phyloP scores from a whole-genome alignment of 1,284 basidiomycete genomes.

The Schizophyllum amplum region DNA sequence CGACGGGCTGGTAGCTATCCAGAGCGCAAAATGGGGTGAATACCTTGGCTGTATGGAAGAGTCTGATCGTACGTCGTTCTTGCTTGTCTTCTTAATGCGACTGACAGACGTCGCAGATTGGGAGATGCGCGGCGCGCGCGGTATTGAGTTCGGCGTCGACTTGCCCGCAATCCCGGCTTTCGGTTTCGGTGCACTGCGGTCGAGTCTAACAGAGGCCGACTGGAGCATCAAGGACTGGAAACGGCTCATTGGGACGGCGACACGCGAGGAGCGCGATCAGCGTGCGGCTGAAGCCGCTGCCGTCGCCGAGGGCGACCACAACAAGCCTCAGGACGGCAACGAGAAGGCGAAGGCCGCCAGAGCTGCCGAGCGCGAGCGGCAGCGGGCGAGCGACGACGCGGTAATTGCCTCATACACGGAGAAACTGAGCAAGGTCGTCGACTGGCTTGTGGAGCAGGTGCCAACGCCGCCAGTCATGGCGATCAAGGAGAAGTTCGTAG shows the following conservation, averaged over 20 bases:
- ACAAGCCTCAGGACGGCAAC: constrained; percentile 1
- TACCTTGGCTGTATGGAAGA: constrained; percentile 88
- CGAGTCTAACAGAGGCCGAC: constrained; percentile 28
- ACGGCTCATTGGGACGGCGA: constrained; percentile 51
- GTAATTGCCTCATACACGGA: constrained; percentile 61
- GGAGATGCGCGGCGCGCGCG: constrained; percentile 83
- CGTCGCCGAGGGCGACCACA: constrained; percentile 4
- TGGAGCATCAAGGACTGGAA: constrained; percentile 59
- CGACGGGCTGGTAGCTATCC: constrained; percentile 89
- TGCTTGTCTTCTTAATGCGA: neutral
- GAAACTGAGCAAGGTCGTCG: constrained; percentile 61
- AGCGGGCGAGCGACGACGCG: constrained; percentile 39
- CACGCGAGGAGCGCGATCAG: constrained; percentile 37
- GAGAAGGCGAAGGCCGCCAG: constrained; percentile 15
- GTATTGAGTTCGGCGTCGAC: constrained; percentile 58
- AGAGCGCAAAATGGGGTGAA: constrained; percentile 88
- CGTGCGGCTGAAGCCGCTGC: constrained; percentile 11
- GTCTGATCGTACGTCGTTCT: constrained; percentile 60
- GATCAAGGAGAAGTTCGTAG: constrained; percentile 14
- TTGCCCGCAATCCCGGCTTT: constrained; percentile 41
- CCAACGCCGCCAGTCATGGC: constrained; percentile 28
- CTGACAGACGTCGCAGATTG: constrained; percentile 48
- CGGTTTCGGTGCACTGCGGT: constrained; percentile 22
- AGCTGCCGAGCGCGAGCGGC: constrained; percentile 20
- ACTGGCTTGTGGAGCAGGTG: constrained; percentile 71